phyloP scores from a whole-genome alignment of 495 filamentous ascomycete genomes.

The Lindgomyces ingoldianus region DNA sequence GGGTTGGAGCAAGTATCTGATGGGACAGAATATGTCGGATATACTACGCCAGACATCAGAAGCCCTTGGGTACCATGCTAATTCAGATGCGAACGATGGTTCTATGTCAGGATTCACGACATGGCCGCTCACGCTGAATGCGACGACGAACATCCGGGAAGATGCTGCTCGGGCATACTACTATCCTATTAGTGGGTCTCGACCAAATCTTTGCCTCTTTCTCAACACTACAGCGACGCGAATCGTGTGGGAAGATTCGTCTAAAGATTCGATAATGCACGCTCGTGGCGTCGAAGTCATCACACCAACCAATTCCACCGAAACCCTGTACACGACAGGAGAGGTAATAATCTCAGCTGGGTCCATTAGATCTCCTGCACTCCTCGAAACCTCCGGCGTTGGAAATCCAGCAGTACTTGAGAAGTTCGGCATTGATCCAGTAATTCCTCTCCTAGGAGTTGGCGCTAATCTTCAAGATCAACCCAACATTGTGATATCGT shows the following conservation, averaged over 20 bases:
- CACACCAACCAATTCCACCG: not conserved
- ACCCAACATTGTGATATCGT: slow-evolving; percentile 15
- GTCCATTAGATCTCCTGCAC: slow-evolving; percentile 11
- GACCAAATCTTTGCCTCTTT: slow-evolving; percentile 24
- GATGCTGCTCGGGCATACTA: slow-evolving; percentile 30
- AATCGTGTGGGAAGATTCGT: slow-evolving; percentile 12
- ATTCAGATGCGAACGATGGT: slow-evolving; percentile 17
- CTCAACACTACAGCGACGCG: slow-evolving; percentile 20
- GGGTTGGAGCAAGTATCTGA: slow-evolving; percentile 17
- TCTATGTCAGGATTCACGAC: slow-evolving; percentile 15
- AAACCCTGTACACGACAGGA: slow-evolving; percentile 1
- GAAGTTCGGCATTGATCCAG: not conserved
- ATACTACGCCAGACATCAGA: slow-evolving; percentile 9
- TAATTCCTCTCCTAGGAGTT: slow-evolving; percentile 34
- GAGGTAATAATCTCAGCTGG: slow-evolving; percentile 29
- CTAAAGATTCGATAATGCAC: not conserved
- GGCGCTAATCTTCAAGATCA: slow-evolving; percentile 30
- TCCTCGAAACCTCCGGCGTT: slow-evolving; percentile 29
- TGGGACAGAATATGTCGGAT: not conserved
- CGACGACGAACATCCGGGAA: not conserved
- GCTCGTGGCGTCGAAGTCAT: slow-evolving; percentile 22
- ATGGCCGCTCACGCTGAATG: slow-evolving; percentile 23
- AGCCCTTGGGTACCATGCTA: slow-evolving; percentile 8
- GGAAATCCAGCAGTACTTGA: slow-evolving; percentile 13
- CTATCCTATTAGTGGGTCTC: slow-evolving; percentile 16